A percentile compares a stretch with the other conserved stretches of the same genome.
These are phyloP conservation scores for Macrolepiota fuliginosa DNA, from an alignment of 768 basidiomycete species.

Conservation along the genomic window DNA sequence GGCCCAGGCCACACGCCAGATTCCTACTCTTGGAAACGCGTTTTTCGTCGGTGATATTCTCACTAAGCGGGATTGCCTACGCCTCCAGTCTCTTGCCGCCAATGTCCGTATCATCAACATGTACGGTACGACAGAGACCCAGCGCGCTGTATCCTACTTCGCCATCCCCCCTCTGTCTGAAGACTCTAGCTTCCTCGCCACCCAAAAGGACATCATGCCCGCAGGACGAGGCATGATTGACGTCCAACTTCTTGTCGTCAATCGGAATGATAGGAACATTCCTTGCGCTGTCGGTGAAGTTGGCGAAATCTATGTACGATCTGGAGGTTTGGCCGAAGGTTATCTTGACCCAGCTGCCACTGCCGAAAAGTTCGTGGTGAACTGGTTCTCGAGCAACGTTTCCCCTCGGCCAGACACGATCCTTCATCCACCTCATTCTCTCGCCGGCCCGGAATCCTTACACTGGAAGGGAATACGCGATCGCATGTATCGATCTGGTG, in stretches of 20 bases:
- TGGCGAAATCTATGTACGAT: conserved; percentile 97
- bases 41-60: conserved; percentile 99
- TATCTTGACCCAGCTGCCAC: conserved; percentile 85
- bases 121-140: conserved; percentile 99
- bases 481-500: conserved; percentile 96
- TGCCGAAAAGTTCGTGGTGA: conserved; percentile 87
- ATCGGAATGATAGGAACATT: conserved; percentile 78
- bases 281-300: conserved; percentile 95
- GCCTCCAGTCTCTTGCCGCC: conserved; percentile 87
- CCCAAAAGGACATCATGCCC: conserved; percentile 97
- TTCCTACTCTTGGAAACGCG: conserved; percentile 83
- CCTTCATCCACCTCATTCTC: conserved; percentile 49
- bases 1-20: conserved; percentile 72
- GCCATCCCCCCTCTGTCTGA: conserved; percentile 79
- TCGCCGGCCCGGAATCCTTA: conserved; percentile 68
- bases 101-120: conserved; percentile 98
- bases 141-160: conserved; percentile 98
- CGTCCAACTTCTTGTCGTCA: conserved; percentile 95
- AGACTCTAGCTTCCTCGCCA: conserved; percentile 88
- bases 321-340: conserved; percentile 93
- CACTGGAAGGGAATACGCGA: conserved; percentile 96
- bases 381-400: conserved; percentile 75
- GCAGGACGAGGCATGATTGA: conserved; percentile 98
- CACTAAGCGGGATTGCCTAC: conserved; percentile 95
- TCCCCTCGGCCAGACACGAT: conserved; percentile 69